Conservation (phyloP, 202 grass and related monocot genomes). For the Setaria italica region DNA sequence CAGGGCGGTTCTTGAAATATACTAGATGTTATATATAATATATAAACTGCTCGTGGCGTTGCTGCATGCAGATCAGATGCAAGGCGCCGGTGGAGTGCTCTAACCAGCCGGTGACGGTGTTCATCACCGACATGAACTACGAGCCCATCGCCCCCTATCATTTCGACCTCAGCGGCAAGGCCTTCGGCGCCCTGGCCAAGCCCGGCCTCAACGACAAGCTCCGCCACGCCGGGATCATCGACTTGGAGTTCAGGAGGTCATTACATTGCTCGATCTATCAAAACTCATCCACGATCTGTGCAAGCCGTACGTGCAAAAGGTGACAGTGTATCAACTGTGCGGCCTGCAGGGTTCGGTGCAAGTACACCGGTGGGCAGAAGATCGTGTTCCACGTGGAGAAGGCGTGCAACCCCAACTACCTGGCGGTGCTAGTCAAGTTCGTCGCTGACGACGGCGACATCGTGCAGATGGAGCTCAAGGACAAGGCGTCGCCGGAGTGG, state of each 20-base stretch:
- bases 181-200: conserved; percentile 62
- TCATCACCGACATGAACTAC: conserved; percentile 68
- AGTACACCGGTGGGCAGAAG: background rate
- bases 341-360: background rate
- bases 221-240: conserved; percentile 48
- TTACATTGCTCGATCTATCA: background rate
- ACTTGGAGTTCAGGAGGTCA: conserved; percentile 44
- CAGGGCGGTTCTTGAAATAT: too few relatives aligned
- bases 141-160: conserved; percentile 50
- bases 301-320: background rate
- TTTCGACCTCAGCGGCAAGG: conserved; percentile 69
- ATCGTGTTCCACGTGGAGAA: conserved; percentile 69
- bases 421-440: conserved; percentile 58
- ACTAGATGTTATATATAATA: too few relatives aligned
- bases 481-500: conserved; percentile 21
- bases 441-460: conserved; percentile 52
- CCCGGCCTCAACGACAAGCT: conserved; percentile 46
- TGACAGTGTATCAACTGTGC: background rate
- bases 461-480: conserved; percentile 44
- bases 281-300: too few relatives aligned
- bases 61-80: conserved; percentile 52
- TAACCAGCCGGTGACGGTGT: conserved; percentile 12
- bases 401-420: conserved; percentile 57
- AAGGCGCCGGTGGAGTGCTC: conserved; percentile 49
- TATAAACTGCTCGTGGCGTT: background rate